Evolutionary conservation across 768 basidiomycete species (phyloP).

Genomic region (Mycena filopes): DNA sequence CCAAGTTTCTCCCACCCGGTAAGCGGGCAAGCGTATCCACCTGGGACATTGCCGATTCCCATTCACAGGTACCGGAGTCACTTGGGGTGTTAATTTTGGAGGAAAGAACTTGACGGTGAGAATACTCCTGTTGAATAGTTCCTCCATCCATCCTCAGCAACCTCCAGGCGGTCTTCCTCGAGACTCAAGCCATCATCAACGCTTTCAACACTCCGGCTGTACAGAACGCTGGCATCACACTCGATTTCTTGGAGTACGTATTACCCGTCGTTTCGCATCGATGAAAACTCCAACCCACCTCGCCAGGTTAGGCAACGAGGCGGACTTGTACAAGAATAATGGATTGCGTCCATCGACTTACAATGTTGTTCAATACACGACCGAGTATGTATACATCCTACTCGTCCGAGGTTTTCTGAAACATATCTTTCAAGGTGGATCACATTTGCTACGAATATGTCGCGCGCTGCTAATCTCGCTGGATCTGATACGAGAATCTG

Average conservation of each 20-base stretch:
- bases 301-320: slow-evolving; percentile 63
- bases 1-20: slow-evolving; percentile 63
- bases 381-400: slow-evolving; percentile 52
- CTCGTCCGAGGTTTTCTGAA: neutral
- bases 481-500: slow-evolving; percentile 57
- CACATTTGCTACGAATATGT: slow-evolving; percentile 60
- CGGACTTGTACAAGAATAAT: slow-evolving; percentile 63
- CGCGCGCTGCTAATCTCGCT: slow-evolving; percentile 49
- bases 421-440: slow-evolving; percentile 56
- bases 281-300: neutral
- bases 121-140: too few relatives aligned
- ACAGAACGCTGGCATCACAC: slow-evolving; percentile 51
- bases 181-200: slow-evolving; percentile 57
- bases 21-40: slow-evolving; percentile 4
- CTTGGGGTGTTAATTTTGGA: slow-evolving; percentile 77
- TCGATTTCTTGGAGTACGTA: slow-evolving; percentile 63
- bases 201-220: slow-evolving; percentile 59
- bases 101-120: slow-evolving; percentile 56
- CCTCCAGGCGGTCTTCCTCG: slow-evolving; percentile 51
- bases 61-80: slow-evolving; percentile 64
- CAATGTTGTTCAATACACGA: slow-evolving; percentile 56
- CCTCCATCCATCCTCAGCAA: neutral
- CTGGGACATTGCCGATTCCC: neutral
- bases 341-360: slow-evolving; percentile 53
- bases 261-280: neutral